Conservation (phyloP, 495 filamentous ascomycete genomes). For the Pyrenopolyporus hunteri region DNA sequence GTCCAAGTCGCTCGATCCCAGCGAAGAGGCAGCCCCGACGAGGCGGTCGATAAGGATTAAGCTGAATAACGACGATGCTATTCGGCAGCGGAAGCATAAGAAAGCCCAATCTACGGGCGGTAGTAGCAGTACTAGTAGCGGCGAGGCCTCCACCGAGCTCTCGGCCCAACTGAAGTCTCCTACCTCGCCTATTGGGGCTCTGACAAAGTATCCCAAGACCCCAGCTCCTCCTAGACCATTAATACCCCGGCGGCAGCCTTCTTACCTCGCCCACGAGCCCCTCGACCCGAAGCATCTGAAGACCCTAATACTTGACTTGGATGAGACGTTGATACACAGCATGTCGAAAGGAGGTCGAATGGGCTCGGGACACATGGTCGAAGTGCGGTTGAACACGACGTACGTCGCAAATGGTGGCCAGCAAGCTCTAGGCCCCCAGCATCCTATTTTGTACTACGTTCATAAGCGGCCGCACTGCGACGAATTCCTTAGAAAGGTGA, state of each 20-base stretch:
- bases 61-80: slow-evolving; percentile 79
- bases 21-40: slow-evolving; percentile 67
- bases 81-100: slow-evolving; percentile 65
- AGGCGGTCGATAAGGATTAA: slow-evolving; percentile 90
- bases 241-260: slow-evolving; percentile 83
- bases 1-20: slow-evolving; percentile 58
- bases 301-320: slow-evolving; percentile 92
- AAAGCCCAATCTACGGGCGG: slow-evolving; percentile 54
- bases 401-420: slow-evolving; percentile 67
- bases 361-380: slow-evolving; percentile 98
- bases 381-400: slow-evolving; percentile 82
- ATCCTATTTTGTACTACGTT: slow-evolving; percentile 98
- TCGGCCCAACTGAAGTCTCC: slow-evolving; percentile 80
- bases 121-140: slow-evolving; percentile 36
- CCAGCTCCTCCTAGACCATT: slow-evolving; percentile 88
- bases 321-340: slow-evolving; percentile 97
- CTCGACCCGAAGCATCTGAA: slow-evolving; percentile 68
- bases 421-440: slow-evolving; percentile 76
- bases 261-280: slow-evolving; percentile 66
- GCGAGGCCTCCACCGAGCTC: slow-evolving; percentile 45
- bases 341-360: slow-evolving; percentile 95
- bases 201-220: slow-evolving; percentile 88
- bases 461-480: slow-evolving; percentile 97
- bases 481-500: slow-evolving; percentile 89
- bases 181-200: slow-evolving; percentile 76